These are phyloP conservation scores for Colletotrichum orchidophilum DNA, from an alignment of 2,329 filamentous ascomycete species.

Conservation along the genomic window DNA sequence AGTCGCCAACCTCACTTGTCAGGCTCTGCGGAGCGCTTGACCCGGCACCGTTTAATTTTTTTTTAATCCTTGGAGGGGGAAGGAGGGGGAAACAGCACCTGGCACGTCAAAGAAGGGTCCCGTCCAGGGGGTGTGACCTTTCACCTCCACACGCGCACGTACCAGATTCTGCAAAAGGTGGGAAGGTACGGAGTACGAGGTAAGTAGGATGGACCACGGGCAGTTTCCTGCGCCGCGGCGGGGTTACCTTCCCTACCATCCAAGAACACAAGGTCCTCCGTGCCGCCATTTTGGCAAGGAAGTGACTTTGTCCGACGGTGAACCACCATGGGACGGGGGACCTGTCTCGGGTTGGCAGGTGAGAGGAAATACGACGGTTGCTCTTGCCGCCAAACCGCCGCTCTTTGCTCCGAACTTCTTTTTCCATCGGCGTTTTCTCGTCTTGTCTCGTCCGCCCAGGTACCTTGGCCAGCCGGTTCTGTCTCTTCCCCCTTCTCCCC, in stretches of 20 bases:
- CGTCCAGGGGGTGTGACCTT: constrained; percentile 17
- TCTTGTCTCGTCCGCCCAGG: background rate
- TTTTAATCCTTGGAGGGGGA: constrained; percentile 8
- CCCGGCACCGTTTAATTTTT: constrained; percentile 28
- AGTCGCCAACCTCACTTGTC: background rate
- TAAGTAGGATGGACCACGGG: constrained; percentile 25
- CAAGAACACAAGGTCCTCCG: constrained; percentile 3
- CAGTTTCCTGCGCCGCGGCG: constrained; percentile 7
- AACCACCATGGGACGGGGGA: background rate
- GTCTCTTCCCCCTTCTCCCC: constrained; percentile 6
- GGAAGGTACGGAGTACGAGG: constrained; percentile 3
- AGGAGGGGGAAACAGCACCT: constrained; percentile 20
- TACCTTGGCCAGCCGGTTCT: background rate
- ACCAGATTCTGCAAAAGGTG: constrained; percentile 21
- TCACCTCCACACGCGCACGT: constrained; percentile 16
- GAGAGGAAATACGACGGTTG: background rate
- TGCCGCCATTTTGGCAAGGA: background rate
- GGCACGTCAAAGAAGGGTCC: background rate
- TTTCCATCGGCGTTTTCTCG: background rate
- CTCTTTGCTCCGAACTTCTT: background rate
- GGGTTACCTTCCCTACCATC: constrained; percentile 5
- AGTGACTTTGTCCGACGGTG: constrained; percentile 18
- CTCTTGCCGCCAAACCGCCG: constrained; percentile 24
- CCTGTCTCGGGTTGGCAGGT: constrained; percentile 20
- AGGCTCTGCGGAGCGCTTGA: constrained; percentile 29